Evolutionary conservation across 2,329 filamentous ascomycete species (phyloP), one percentile per base, ranked within the genome.

Genomic region (Akanthomyces uredinophilus): DNA sequence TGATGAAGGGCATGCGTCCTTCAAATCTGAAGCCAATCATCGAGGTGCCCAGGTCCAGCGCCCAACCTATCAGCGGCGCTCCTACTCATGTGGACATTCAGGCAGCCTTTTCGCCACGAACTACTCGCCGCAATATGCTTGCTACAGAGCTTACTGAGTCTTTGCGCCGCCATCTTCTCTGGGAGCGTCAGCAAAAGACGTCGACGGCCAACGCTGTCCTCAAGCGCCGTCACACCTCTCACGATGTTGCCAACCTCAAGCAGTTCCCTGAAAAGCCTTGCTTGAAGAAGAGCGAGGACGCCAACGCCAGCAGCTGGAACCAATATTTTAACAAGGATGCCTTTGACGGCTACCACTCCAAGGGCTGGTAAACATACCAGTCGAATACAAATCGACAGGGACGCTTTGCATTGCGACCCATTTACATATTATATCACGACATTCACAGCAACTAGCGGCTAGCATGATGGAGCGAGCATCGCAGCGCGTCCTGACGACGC

Each of bases 181-280:
- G 92, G 90, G 95, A 99, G 74, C 89, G 95, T 58, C 92, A 96
- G 71, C 94, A 98, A 72, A 96, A 95, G 83, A 92, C 91, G 63
- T 89, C 90, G 39, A 94, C 92, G 8, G 91, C 88, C 69, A 93
- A 94, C 66, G 92, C 93, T 1, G 91, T 94, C 60, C 82, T 96
- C 63, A 96, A 96, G 81, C 87, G 94, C 65, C 84, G 92, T 64
- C 92, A 97, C 73, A 96, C 93, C 8, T 91, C 94, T 2, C 90
- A 94, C 67, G 93, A 97, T 71, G 87, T 97, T 65, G 90, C 91
- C 65, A 96, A 96, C 74, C 82, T 98, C 49, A 90, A 89, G 77
- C 87, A 95, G 73, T 91, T 89, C 70, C 90, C 91, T 5, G 87
- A 90, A 67, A 83, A 82, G 70, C 76, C 80, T 3, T 84, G 80